Conservation (phyloP, 148 eudicot genomes). For the Persicaria maculosa region DNA sequence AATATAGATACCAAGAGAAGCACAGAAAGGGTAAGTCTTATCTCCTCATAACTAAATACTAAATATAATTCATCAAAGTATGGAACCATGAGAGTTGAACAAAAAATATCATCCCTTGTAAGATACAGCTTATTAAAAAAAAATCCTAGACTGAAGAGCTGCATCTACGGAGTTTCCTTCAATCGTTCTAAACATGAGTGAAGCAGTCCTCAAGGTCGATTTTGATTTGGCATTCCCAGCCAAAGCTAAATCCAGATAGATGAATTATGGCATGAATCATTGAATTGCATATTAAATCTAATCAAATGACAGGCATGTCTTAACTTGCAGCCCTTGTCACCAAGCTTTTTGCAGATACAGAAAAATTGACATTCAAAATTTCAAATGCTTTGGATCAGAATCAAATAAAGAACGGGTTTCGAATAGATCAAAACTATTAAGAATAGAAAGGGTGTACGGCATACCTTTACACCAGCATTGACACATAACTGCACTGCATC, state of each 20-base stretch:
- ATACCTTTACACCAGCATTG: conserved; percentile 36
- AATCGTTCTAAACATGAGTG: not conserved
- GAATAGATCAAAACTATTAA: not conserved
- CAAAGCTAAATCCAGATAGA: not conserved
- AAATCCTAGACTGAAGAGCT: not conserved
- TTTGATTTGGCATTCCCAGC: not conserved
- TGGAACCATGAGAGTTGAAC: not conserved
- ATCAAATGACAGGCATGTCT: not conserved
- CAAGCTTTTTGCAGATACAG: not conserved
- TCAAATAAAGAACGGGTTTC: not conserved
- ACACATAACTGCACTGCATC: conserved; percentile 32
- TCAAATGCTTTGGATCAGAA: not conserved
- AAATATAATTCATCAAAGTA: too few species aligned
- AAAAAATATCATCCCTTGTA: not conserved
- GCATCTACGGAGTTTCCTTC: not conserved
- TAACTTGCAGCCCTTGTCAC: not conserved
- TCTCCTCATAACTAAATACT: too few species aligned
- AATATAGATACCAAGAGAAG: too few species aligned
- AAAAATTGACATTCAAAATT: not conserved
- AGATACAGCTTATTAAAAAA: not conserved
- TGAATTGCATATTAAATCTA: not conserved
- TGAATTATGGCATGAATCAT: not conserved
- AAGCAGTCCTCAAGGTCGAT: not conserved
- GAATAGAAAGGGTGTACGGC: not conserved
- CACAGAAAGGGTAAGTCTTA: too few species aligned